Base-by-base conservation (phyloP, 1,284 basidiomycete genomes). In the Phellopilus nigrolimitatus region DNA sequence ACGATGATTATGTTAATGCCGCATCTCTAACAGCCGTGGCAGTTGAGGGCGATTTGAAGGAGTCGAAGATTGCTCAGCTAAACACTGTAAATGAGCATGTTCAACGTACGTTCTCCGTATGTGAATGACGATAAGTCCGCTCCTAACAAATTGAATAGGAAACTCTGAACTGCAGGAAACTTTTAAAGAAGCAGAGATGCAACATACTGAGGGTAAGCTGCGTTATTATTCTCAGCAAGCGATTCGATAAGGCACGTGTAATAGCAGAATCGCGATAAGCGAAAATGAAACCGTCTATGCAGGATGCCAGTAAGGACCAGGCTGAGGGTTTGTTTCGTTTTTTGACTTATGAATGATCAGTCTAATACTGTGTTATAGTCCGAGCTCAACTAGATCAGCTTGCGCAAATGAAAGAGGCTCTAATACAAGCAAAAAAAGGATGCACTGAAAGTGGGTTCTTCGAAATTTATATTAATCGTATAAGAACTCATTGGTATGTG, bases 361-460 rank as follows among this genome's bases (percentile, higher is more conserved):
- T 13, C 42, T 44, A 21, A 44, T 3, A 5, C 9, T 33, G 17
- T 33, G 5, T 15, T 15, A 4, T 9, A 50, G 48, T 31, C 28
- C 27, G 43, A 24, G 21, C 40, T 10, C 25, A 47, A 15, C 36
- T 52, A 7, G 30, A 41, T 8, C 47, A 44, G 15, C 13, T 47
- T 19, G 15, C 10, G 3, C 31, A 47, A 36, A 36, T 17, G 25
- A 42, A 49, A 36, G 38, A 34, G 21, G 28, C 47, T 8, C 38
- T 54, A 34, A 49, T 39, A 34, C 25, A 44, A 21, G 40, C 42
- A 9, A 43, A 31, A 15, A 49, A 45, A 22, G 34, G 24, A 13
- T 41, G 28, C 19, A 37, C 25, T 9, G 47, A 49, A 44, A 36
- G 52, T 54, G 21, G 17, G 21, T 12, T 2, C 13, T 9, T 8